Evolutionary conservation across 2,329 filamentous ascomycete genomes (phyloP).

Genomic region (Tolypocladium inflatum): DNA sequence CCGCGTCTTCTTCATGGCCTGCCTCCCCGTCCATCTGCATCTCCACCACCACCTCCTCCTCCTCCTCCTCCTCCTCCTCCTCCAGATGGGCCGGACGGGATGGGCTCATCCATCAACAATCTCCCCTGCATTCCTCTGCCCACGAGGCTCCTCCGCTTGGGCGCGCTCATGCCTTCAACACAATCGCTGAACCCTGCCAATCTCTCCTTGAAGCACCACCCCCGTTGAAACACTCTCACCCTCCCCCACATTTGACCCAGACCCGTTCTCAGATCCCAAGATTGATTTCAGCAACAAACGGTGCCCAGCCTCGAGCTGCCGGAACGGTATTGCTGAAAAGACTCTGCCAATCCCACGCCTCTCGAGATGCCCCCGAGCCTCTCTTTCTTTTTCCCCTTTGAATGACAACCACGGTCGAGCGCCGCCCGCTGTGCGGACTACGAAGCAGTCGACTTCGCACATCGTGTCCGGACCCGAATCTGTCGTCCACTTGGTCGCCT

Average conservation of each 20-base stretch:
- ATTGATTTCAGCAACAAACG: slow-evolving; percentile 1
- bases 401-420: neutral
- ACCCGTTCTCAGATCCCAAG: neutral
- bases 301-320: neutral
- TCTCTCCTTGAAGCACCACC: neutral
- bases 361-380: neutral
- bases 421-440: neutral
- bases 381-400: neutral
- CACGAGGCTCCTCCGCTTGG: neutral
- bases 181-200: neutral
- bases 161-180: neutral
- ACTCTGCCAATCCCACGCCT: neutral
- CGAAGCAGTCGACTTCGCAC: neutral
- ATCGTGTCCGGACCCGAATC: neutral
- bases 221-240: neutral
- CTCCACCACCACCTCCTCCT: neutral
- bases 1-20: neutral
- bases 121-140: neutral
- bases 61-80: neutral
- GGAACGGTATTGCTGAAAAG: neutral
- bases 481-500: neutral
- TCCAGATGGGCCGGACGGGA: neutral
- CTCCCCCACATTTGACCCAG: neutral
- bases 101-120: neutral
- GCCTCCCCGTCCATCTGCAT: neutral